phyloP scores from a whole-genome alignment of 257 asterid species.

The Mitragyna speciosa region DNA sequence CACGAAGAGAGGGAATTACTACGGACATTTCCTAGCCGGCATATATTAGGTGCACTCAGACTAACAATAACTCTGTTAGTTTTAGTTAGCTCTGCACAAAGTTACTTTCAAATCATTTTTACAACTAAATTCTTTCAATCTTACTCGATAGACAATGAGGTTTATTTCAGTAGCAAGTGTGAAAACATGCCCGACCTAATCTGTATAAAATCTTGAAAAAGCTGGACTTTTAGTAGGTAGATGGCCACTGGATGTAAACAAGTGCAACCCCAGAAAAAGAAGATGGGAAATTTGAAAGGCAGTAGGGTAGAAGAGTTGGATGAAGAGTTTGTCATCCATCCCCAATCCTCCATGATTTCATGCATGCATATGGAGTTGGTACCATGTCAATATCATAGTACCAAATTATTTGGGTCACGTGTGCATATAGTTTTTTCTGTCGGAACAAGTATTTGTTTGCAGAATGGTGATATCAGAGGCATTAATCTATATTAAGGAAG shows the following conservation, averaged over 20 bases:
- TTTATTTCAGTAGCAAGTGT: background rate
- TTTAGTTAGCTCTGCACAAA: too few species aligned
- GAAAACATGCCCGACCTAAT: background rate
- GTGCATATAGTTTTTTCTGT: background rate
- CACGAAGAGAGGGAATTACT: too few species aligned
- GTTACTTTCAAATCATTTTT: too few species aligned
- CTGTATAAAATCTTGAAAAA: background rate
- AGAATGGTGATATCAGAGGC: background rate
- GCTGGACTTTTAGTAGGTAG: background rate
- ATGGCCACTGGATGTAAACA: background rate
- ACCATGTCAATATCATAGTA: slow-evolving; percentile 19
- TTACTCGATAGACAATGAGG: background rate
- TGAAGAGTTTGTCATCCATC: too few species aligned
- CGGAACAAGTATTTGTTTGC: background rate
- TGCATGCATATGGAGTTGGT: slow-evolving; percentile 23
- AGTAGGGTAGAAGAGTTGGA: slow-evolving; percentile 24
- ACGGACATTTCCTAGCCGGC: too few species aligned
- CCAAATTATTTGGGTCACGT: background rate
- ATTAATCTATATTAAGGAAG: background rate
- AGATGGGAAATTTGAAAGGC: background rate
- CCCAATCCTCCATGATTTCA: background rate
- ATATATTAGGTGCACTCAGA: too few species aligned
- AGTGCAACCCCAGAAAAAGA: background rate
- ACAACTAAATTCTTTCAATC: too few species aligned
- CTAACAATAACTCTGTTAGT: too few species aligned